Base-by-base conservation (phyloP, 306 rosid genomes). In the Luffa acutangula region DNA sequence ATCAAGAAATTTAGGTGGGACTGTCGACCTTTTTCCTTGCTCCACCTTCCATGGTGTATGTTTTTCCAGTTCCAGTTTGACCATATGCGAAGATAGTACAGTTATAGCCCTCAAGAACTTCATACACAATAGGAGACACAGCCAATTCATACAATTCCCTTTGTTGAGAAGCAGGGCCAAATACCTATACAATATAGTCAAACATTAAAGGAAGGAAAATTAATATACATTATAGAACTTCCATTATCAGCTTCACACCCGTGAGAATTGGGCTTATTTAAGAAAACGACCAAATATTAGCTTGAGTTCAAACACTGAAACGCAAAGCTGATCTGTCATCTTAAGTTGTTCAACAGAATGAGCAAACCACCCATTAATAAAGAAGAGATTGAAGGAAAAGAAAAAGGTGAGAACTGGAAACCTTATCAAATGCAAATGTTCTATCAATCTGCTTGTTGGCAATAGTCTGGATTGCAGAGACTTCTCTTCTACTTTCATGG, bases 371-470 rank as follows among this genome's bases (percentile, higher is more conserved):
- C 2, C 9, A 74, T 15, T n/a, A 34, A 56, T 9, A 49, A 60
- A 8, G 60, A 7, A 10, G 14, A 21, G 54, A 59, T 14, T 33
- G 15, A 58, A 7, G 62, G 7, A 46, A 71, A 76, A 76, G 4
- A 17, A 57, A 75, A 33, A 51, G 64, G 21, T 11, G 36, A 7
- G 82, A 15, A 3, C 4, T 49, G 58, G 74, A 75, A 59, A 96
- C 99, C 99, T 96, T 96, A 78, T 96, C 99, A 82, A 93, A 96
- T 18, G 78, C 86, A 70, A 96, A 96, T 58, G 97, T 91, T 89
- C 97, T 89, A 86, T 96, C 99, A 86, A 96, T 96, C 90, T 96
- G 99, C 90, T 96, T 96, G 84, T 96, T 96, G 81, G 99, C 99
- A 77, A 96, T 93, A 82, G 33, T 90, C 91, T 96, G 99, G 31